Evolutionary conservation across 495 filamentous ascomycete species (phyloP).

Genomic region (Tuber magnatum): DNA sequence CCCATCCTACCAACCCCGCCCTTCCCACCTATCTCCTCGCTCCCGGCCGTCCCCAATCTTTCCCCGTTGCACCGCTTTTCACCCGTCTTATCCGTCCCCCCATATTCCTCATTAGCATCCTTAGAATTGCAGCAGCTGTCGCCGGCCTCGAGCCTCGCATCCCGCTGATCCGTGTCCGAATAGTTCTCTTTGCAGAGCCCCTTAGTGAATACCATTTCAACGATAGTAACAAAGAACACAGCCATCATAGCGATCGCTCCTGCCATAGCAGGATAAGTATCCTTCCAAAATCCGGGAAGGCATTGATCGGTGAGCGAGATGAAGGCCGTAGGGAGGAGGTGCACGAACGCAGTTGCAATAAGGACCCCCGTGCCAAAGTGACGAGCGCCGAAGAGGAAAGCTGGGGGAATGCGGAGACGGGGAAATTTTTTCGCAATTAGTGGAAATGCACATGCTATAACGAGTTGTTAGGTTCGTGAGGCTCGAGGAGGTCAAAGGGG

Average conservation of each 20-base stretch:
- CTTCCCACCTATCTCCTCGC: conserved; percentile 34
- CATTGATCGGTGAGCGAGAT: conserved; percentile 71
- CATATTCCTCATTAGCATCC: conserved; percentile 35
- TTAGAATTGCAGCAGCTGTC: conserved; percentile 15
- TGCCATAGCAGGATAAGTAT: conserved; percentile 65
- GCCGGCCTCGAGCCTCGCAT: conserved; percentile 22
- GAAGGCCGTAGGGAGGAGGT: conserved; percentile 76
- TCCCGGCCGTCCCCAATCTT: conserved; percentile 14
- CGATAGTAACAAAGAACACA: conserved; percentile 62
- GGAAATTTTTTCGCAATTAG: conserved; percentile 49
- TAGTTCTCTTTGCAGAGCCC: conserved; percentile 41
- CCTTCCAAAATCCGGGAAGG: conserved; percentile 65
- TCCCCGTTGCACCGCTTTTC: neutral
- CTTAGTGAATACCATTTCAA: conserved; percentile 70
- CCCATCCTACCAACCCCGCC: conserved; percentile 37
- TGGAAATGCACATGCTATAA: conserved; percentile 54
- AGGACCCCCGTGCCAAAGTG: conserved; percentile 83
- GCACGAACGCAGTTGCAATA: conserved; percentile 80
- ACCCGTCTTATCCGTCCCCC: conserved; percentile 10
- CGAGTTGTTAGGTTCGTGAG: neutral
- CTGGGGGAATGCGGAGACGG: conserved; percentile 43
- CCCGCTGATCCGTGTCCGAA: conserved; percentile 43
- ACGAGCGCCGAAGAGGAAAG: conserved; percentile 63
- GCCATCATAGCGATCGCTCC: conserved; percentile 72
- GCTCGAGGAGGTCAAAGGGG: neutral